Evolutionary conservation across 1,284 basidiomycete species (phyloP).

Genomic region (Schizophyllum amplum): DNA sequence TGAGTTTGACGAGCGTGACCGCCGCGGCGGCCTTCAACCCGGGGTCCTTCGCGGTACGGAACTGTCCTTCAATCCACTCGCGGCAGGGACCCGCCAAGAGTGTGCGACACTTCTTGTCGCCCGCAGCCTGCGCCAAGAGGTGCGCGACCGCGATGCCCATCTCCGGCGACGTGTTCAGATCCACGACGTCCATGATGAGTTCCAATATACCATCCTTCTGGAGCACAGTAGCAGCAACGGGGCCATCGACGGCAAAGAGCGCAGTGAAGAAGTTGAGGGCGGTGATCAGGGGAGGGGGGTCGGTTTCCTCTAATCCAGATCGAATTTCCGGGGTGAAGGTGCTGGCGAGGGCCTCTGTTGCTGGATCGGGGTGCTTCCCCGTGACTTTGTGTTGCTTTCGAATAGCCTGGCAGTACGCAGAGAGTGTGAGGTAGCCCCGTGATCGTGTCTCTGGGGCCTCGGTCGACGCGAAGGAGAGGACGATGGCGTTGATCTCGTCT

Average conservation of each 20-base stretch:
- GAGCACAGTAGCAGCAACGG: slow-evolving; percentile 55
- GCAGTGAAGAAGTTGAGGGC: slow-evolving; percentile 60
- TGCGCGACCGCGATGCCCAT: slow-evolving; percentile 54
- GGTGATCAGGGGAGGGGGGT: slow-evolving; percentile 39
- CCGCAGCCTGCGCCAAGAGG: slow-evolving; percentile 63
- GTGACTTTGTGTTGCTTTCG: slow-evolving; percentile 28
- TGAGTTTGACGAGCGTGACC: slow-evolving; percentile 73
- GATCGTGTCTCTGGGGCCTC: slow-evolving; percentile 38
- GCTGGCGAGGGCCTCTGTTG: slow-evolving; percentile 38
- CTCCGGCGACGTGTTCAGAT: slow-evolving; percentile 43
- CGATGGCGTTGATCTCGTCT: slow-evolving; percentile 46
- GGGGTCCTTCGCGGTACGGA: slow-evolving; percentile 37
- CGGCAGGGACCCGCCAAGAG: slow-evolving; percentile 46
- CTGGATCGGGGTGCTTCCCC: slow-evolving; percentile 32
- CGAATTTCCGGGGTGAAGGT: slow-evolving; percentile 40
- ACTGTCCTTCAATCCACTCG: slow-evolving; percentile 55
- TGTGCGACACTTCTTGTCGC: slow-evolving; percentile 63
- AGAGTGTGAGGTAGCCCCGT: slow-evolving; percentile 59
- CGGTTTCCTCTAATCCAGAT: slow-evolving; percentile 42
- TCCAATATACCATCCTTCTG: slow-evolving; percentile 52
- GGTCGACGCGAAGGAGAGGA: slow-evolving; percentile 47
- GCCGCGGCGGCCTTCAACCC: slow-evolving; percentile 55
- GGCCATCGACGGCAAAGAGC: slow-evolving; percentile 70
- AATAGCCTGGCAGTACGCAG: slow-evolving; percentile 54
- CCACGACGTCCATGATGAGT: slow-evolving; percentile 54